phyloP scores from a whole-genome alignment of 495 filamentous ascomycete species.

The Penicillium silybi region DNA sequence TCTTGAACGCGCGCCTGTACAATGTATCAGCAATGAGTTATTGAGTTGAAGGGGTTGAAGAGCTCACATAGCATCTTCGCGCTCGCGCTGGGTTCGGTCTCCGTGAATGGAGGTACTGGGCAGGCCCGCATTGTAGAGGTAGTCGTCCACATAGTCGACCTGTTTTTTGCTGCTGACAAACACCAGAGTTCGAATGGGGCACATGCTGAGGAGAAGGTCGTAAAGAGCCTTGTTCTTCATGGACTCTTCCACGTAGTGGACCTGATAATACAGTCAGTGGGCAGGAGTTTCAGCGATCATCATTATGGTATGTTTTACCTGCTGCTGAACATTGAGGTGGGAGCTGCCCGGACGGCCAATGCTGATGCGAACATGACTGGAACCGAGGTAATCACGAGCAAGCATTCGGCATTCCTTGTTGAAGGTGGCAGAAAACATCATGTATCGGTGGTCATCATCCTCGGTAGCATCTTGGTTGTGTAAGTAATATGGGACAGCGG shows the following conservation, averaged over 20 bases:
- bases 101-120: constrained; percentile 84
- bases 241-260: constrained; percentile 58
- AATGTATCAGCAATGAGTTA: background rate
- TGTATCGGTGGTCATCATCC: constrained; percentile 74
- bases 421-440: constrained; percentile 97
- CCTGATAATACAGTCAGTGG: constrained; percentile 18
- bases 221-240: constrained; percentile 67
- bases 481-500: background rate
- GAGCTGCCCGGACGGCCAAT: constrained; percentile 82
- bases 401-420: constrained; percentile 69
- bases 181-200: constrained; percentile 77
- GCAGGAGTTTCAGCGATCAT: background rate
- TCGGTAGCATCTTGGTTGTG: constrained; percentile 57
- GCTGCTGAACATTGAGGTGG: constrained; percentile 75
- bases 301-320: constrained; percentile 22
- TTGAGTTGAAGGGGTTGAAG: background rate
- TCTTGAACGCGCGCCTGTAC: constrained; percentile 72
- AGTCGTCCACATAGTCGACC: constrained; percentile 83
- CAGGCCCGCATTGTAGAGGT: constrained; percentile 69
- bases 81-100: constrained; percentile 84
- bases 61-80: constrained; percentile 83
- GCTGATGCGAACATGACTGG: constrained; percentile 69
- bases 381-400: constrained; percentile 67
- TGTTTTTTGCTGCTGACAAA: constrained; percentile 79
- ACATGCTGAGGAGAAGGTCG: constrained; percentile 64